phyloP scores from a whole-genome alignment of 768 basidiomycete species.

The Pholiota conissans region DNA sequence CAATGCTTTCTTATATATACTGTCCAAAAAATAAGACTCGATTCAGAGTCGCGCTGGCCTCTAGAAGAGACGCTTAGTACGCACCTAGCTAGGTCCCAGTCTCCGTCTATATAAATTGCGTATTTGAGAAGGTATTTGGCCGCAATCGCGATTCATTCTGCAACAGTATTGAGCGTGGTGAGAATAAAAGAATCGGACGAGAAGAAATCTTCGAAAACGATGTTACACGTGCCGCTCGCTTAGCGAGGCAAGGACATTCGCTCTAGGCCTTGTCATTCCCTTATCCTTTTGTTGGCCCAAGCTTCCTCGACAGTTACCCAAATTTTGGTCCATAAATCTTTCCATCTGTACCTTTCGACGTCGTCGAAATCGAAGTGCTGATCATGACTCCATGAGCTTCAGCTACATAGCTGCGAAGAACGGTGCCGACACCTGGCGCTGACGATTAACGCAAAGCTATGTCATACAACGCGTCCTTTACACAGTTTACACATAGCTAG shows the following conservation, averaged over 20 bases:
- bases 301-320: neutral
- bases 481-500: neutral
- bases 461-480: neutral
- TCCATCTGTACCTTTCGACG: neutral
- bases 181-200: no score
- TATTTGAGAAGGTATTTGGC: no score
- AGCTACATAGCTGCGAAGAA: neutral
- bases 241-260: no score
- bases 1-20: neutral
- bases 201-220: neutral
- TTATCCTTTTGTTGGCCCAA: neutral
- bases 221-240: neutral
- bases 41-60: no score
- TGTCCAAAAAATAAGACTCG: neutral
- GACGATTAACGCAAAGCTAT: no score
- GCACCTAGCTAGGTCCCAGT: neutral
- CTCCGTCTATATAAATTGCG: neutral
- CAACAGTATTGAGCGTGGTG: no score
- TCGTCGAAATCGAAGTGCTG: neutral
- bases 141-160: no score
- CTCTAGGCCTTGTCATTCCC: no score
- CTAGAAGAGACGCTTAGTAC: neutral
- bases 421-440: neutral
- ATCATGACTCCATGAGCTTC: neutral
- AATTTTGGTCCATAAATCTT: neutral